Base-by-base conservation (phyloP, 202 grass and related monocot genomes). In the Saccharum hybrid region DNA sequence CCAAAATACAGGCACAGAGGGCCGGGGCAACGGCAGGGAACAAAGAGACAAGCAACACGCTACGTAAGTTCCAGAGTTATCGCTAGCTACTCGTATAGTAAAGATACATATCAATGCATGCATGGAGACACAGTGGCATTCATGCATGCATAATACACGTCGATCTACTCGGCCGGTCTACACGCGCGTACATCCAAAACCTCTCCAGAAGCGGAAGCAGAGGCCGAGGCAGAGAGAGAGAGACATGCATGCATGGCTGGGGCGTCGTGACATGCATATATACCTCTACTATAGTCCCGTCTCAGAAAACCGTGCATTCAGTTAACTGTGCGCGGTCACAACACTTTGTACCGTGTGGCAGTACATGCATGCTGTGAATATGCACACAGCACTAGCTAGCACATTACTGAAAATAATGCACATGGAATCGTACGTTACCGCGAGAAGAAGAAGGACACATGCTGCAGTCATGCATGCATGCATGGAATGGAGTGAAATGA, bases 221-320 rank as follows among this genome's bases (percentile, higher is more conserved):
- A 33, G 2, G 5, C 40, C 15, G n/a, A 42, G 2, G 5, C 18
- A 18, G 45, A 39, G 38, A 36, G 42, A 57, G 28, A 15, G 28
- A 15, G 7, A 4, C 54, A 77, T 43, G 75, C 75, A 78, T 31
- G 79, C 52, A 33, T 8, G 76, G 1, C n/a, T 28, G 6, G 5
- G 10, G 3, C 23, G 22, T 62, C 59, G 59, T 62, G 59, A 62
- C 59, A 28, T 13, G 42, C 42, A 43, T 6, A 9, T 2, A 62
- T 23, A 28, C 3, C 70, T 43, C 41, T 41, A 8, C 8, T 41
- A 3, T 12, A 12, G 11, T 12, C 43, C 43, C 11, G 43, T 46
- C 43, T 13, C 46, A 74, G 71, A 19, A 56, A 56, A 36, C 45
- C 71, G 71, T 56, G 71, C 71, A 37, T 74, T 74, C 31, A 34